Conservation (phyloP, 495 filamentous ascomycete genomes). For the Cladorrhinum samala region DNA sequence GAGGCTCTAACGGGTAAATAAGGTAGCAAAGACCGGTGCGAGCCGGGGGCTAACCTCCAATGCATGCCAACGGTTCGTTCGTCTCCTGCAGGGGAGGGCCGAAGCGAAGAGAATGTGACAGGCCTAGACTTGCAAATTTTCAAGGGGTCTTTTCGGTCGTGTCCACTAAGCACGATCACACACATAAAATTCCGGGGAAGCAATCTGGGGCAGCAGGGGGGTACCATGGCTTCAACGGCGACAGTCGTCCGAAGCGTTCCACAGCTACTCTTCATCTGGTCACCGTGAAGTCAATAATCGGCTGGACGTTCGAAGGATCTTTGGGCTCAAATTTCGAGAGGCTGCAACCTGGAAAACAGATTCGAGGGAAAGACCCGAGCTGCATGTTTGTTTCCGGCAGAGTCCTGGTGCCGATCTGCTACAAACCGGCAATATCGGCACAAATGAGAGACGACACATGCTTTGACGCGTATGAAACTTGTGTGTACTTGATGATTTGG, state of each 20-base stretch:
- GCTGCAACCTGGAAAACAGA: no score
- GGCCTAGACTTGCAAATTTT: slow-evolving; percentile 1
- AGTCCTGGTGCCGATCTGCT: no score
- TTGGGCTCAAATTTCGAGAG: no score
- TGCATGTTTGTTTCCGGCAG: no score
- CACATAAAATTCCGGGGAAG: slow-evolving; percentile 5
- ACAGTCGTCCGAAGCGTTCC: background rate
- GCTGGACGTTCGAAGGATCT: no score
- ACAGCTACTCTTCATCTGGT: background rate
- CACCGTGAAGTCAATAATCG: no score
- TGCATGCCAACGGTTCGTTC: background rate
- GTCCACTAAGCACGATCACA: background rate
- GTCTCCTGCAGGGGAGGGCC: background rate
- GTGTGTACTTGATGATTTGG: background rate
- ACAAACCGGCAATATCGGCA: no score
- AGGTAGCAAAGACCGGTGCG: slow-evolving; percentile 1
- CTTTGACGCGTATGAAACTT: background rate
- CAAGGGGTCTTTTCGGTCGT: no score
- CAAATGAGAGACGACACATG: background rate
- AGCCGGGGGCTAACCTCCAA: background rate
- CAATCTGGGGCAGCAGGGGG: slow-evolving; percentile 12
- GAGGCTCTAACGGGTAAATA: slow-evolving; percentile 6
- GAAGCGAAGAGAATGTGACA: background rate
- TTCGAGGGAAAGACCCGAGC: no score
- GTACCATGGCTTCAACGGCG: slow-evolving; percentile 7